Evolutionary conservation across 2,329 filamentous ascomycete species (phyloP).

Genomic region (Fusarium tanahbumbuense): DNA sequence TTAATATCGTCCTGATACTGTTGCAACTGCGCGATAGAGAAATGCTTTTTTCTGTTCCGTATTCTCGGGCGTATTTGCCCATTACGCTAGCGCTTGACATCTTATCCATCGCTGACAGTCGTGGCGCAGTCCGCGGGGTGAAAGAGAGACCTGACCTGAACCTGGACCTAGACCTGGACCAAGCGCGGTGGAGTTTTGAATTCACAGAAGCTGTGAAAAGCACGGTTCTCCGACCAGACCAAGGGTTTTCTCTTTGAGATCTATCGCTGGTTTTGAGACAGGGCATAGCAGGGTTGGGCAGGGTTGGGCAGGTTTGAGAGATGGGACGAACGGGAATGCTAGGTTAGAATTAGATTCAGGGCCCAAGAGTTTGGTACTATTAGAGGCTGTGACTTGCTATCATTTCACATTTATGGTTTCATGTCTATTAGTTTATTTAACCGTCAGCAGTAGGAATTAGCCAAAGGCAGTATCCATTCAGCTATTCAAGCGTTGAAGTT

Average conservation of each 20-base stretch:
- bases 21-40: neutral
- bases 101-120: constrained; percentile 29
- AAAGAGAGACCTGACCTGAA: neutral
- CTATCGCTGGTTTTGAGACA: constrained; percentile 17
- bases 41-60: constrained; percentile 11
- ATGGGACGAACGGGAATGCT: constrained; percentile 20
- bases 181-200: constrained; percentile 33
- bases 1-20: neutral
- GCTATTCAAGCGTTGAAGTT: neutral
- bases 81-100: constrained; percentile 21
- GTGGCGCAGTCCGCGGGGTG: constrained; percentile 40
- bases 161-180: neutral
- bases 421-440: constrained; percentile 8
- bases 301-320: constrained; percentile 11
- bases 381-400: neutral
- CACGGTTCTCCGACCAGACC: constrained; percentile 7
- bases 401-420: constrained; percentile 20
- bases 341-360: constrained; percentile 1
- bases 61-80: constrained; percentile 19
- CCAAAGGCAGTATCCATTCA: neutral
- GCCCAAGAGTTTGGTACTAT: constrained; percentile 15
- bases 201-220: constrained; percentile 15
- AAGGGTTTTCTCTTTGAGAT: constrained; percentile 28
- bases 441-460: neutral
- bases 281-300: neutral